Conservation (phyloP, 768 basidiomycete species). For the Rhodotorula paludigena region DNA sequence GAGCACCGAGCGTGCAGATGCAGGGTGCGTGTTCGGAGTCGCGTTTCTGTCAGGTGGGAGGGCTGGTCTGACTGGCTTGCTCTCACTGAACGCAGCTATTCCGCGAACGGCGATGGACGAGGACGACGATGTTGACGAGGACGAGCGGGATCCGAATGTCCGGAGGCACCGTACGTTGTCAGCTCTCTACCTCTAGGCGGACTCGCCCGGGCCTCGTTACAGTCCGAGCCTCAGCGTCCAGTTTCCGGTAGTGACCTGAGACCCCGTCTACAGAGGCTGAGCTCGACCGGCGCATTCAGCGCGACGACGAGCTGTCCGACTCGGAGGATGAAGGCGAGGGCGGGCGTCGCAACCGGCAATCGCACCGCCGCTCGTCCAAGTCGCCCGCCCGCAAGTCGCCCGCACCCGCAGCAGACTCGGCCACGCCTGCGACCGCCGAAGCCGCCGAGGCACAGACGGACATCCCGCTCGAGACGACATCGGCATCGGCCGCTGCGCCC, state of each 20-base stretch:
- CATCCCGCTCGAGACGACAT: conserved; percentile 6
- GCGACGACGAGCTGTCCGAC: conserved; percentile 85
- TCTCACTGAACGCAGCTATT: conserved; percentile 58
- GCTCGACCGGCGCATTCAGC: conserved; percentile 74
- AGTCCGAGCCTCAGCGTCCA: too few relatives aligned
- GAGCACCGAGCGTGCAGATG: conserved; percentile 90
- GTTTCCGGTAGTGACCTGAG: too few relatives aligned
- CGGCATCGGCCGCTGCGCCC: conserved; percentile 16
- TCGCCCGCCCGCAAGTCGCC: background rate
- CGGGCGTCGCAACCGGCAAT: conserved; percentile 24
- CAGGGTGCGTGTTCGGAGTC: conserved; percentile 55
- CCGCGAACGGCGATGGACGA: conserved; percentile 75
- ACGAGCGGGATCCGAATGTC: conserved; percentile 68
- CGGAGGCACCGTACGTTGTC: conserved; percentile 59
- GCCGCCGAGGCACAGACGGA: too few relatives aligned
- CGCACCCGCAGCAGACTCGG: background rate
- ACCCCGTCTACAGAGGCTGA: conserved; percentile 53
- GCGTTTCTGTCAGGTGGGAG: too few relatives aligned
- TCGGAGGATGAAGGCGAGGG: conserved; percentile 95
- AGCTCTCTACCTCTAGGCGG: too few relatives aligned
- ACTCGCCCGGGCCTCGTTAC: too few relatives aligned
- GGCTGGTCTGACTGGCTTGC: background rate
- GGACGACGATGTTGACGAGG: conserved; percentile 81
- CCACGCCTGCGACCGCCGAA: background rate
- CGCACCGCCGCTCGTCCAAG: conserved; percentile 1